Evolutionary conservation across 1,139 yeast genomes (phyloP).

Genomic region (Kodamaea plutei): DNA sequence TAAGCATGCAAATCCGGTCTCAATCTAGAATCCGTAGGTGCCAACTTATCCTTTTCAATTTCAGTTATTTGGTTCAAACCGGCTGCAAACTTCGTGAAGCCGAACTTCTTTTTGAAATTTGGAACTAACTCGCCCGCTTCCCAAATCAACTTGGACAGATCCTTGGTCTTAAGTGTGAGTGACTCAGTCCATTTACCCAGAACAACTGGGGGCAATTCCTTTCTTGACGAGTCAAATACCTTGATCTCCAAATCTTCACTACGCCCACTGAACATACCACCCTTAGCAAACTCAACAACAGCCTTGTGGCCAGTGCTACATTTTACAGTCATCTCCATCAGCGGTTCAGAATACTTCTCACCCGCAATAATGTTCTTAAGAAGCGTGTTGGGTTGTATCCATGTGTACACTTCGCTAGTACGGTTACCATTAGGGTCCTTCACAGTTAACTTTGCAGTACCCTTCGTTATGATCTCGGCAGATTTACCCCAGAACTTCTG

Average conservation of each 20-base stretch:
- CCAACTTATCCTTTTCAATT: slow-evolving; percentile 57
- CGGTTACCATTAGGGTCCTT: slow-evolving; percentile 19
- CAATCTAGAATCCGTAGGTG: slow-evolving; percentile 86
- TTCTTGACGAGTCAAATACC: slow-evolving; percentile 39
- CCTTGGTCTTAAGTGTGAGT: slow-evolving; percentile 39
- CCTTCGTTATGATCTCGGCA: slow-evolving; percentile 75
- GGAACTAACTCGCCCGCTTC: slow-evolving; percentile 60
- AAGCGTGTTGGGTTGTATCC: slow-evolving; percentile 80
- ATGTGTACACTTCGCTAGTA: slow-evolving; percentile 70
- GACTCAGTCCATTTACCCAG: slow-evolving; percentile 78
- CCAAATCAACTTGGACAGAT: slow-evolving; percentile 58
- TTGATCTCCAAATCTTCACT: slow-evolving; percentile 70
- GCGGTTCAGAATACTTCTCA: slow-evolving; percentile 91
- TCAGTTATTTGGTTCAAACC: slow-evolving; percentile 73
- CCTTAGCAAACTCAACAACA: slow-evolving; percentile 63
- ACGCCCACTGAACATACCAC: slow-evolving; percentile 81
- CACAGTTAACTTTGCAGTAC: slow-evolving; percentile 54
- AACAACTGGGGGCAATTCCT: slow-evolving; percentile 38
- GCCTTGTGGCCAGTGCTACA: slow-evolving; percentile 69
- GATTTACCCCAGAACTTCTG: slow-evolving; percentile 97
- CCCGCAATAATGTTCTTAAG: slow-evolving; percentile 90
- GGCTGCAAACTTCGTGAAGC: slow-evolving; percentile 81
- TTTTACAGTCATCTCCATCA: slow-evolving; percentile 60
- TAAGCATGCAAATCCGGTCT: slow-evolving; percentile 81
- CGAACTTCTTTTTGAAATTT: slow-evolving; percentile 62